phyloP scores from a whole-genome alignment of 2,329 filamentous ascomycete genomes.

The Aspergillus phoenicis region DNA sequence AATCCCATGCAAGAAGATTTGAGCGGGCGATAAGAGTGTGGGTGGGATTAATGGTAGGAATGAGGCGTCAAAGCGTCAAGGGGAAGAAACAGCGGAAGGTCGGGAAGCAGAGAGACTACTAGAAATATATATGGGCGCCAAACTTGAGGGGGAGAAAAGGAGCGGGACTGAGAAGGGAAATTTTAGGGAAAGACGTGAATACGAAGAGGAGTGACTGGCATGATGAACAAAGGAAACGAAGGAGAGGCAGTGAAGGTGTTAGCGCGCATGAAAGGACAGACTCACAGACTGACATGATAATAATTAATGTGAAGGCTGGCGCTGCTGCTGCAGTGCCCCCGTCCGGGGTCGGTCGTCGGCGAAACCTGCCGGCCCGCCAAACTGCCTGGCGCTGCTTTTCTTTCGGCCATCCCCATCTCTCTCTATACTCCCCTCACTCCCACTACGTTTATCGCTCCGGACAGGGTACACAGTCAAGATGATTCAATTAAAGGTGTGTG shows the following conservation, averaged over 20 bases:
- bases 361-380: constrained; percentile 26
- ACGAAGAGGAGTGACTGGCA: not conserved
- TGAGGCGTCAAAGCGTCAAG: constrained; percentile 16
- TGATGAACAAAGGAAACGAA: constrained; percentile 9
- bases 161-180: constrained; percentile 14
- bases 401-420: constrained; percentile 17
- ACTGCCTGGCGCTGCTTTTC: constrained; percentile 21
- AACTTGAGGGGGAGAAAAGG: not conserved
- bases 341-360: constrained; percentile 29
- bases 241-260: constrained; percentile 15
- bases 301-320: too few species aligned
- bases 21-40: not conserved
- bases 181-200: constrained; percentile 10
- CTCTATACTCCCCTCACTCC: not conserved
- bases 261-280: constrained; percentile 14
- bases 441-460: constrained; percentile 4
- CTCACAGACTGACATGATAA: too few species aligned
- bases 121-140: constrained; percentile 11
- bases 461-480: constrained; percentile 60
- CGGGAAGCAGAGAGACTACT: constrained; percentile 11
- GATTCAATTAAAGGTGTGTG: constrained; percentile 80
- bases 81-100: constrained; percentile 18
- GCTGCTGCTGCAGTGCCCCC: not conserved
- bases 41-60: constrained; percentile 12
- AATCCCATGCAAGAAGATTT: constrained; percentile 17